These are phyloP conservation scores for Didymella pinodella DNA, from an alignment of 2,329 filamentous ascomycete species.

Conservation along the genomic window DNA sequence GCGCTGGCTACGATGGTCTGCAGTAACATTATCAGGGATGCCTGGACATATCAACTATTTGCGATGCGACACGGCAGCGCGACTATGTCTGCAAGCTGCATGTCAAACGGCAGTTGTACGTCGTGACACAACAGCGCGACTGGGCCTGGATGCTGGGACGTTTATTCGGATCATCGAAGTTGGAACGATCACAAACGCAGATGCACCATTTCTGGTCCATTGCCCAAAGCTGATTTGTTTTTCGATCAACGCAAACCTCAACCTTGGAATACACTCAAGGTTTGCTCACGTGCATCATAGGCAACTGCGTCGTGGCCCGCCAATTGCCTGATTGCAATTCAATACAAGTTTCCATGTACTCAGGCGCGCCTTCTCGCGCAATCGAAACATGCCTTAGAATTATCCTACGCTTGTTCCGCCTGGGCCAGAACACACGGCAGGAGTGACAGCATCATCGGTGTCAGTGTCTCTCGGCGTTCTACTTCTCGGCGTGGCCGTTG, in stretches of 20 bases:
- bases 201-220: background rate
- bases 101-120: conserved; percentile 22
- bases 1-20: conserved; percentile 6
- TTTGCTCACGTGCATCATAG: background rate
- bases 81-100: conserved; percentile 16
- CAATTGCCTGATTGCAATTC: background rate
- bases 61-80: conserved; percentile 18
- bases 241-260: background rate
- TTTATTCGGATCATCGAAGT: background rate
- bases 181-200: background rate
- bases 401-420: background rate
- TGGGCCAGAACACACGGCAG: background rate
- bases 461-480: background rate
- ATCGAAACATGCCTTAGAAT: background rate
- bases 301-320: background rate
- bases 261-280: background rate
- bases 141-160: conserved; percentile 14
- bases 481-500: background rate
- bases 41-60: conserved; percentile 10
- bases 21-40: conserved; percentile 18
- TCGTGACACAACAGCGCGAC: conserved; percentile 18
- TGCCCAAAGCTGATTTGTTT: background rate
- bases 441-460: background rate
- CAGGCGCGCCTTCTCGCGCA: too few relatives aligned
- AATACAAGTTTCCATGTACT: background rate